Evolutionary conservation across 768 basidiomycete genomes (phyloP), one percentile per base, ranked within the genome.

Genomic region (Suillus subluteus): DNA sequence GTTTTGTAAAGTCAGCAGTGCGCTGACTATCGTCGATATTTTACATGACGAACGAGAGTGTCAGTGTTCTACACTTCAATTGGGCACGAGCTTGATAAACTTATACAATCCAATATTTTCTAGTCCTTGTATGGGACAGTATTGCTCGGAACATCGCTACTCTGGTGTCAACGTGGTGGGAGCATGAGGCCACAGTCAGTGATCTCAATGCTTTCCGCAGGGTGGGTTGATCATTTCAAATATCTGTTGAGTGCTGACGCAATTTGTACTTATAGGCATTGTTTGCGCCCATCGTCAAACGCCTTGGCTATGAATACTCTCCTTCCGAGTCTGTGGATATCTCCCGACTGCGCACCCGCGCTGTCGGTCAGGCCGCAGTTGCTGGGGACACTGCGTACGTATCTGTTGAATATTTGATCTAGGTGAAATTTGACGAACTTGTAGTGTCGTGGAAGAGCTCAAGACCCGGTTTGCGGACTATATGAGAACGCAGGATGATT

Each of bases 71-170:
- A 5, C 1, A 58, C 26, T 54, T 21, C 15, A 58, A 44, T 43
- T 21, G 41, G 54, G 35, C 8, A 26, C 63, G 62, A 13, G 70
- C 13, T 21, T 59, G 58, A 38, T 32, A 43, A 44, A 58, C 65
- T 69, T 32, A 66, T 30, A 65, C 58, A 50, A 12, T 15, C 7
- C 52, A 40, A 67, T 40, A 11, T 48, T 38, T 61, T 50, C n/a
- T 71, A 95, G 95, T 89, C 78, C 82, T 94, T 67, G 93, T 97
- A 18, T 96, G 92, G 94, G 81, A 86, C 59, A 87, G 87, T 65
- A 88, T 96, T 58, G 78, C 83, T 4, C 79, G 81, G 13, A 87
- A 83, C 62, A 76, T 98, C 61, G 70, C 73, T 35, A 76, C 80
- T 43, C 76, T 98, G 38, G 74, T 81, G 12, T 84, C 82, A 8